Evolutionary conservation across 257 asterid species (phyloP), one percentile per base, ranked within the genome.

Genomic region (Galeopsis tetrahit): DNA sequence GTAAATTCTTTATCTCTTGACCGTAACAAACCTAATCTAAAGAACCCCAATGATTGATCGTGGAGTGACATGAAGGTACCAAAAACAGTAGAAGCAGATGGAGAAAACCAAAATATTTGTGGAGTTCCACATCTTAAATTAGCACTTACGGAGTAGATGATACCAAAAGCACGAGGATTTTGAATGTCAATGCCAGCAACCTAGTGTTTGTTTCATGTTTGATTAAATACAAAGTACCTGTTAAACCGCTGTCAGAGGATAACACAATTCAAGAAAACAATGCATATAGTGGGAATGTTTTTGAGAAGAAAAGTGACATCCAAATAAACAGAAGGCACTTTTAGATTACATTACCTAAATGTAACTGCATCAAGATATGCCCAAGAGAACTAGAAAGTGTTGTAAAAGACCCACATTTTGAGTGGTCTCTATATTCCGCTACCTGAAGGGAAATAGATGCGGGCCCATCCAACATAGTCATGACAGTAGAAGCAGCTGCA

Each of bases 371-470:
- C 76, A 91, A 82, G 69, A 93, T 91, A 69, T 93, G 96, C 68
- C 98, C 98, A 82, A 93, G 97, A 67, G 97, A 87, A 71, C 90
- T 85, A 76, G 98, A 93, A 73, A 93, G 93, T 69, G 98, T 80
- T 39, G 97, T 93, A 81, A 89, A 93, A 63, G 98, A 89, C 70
- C 94, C 96, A 78, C 83, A 77, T 82, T 83, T 93, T 63, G 92
- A 61, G 70, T 82, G 80, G 67, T 77, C 96, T 75, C 80, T 87
- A 69, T 77, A 88, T 73, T 91, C 98, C 77, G 98, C 98, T 60
- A 93, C 91, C 88, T 93, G 96, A 72, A 93, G 94, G 83, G 92
- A 86, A 81, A 91, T 84, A 36, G 96, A 86, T 10, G 97, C 88
- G 48, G 92, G 95, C 46, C 93, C 94, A 74, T 93, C 97, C 83